Evolutionary conservation across 177 flowering plant genomes (phyloP).

Genomic region (Vitis hybrid): DNA sequence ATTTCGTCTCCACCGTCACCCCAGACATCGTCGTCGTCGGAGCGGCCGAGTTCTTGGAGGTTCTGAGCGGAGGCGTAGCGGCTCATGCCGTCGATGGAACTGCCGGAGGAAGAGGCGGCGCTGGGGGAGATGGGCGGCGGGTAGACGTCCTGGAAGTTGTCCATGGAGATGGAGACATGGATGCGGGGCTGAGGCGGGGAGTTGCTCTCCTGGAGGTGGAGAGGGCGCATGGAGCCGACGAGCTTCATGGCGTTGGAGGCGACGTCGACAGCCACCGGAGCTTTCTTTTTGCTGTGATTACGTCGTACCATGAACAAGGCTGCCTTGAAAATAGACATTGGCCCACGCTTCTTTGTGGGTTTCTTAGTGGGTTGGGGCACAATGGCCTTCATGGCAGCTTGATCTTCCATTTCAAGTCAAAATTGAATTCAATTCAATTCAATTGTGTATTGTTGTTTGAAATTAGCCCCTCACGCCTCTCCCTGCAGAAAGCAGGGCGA

Average conservation of each 20-base stretch:
- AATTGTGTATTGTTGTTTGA: too few species aligned
- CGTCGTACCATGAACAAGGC: constrained; percentile 42
- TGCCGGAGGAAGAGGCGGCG: constrained; percentile 2
- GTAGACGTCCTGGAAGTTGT: constrained; percentile 18
- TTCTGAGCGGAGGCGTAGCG: constrained; percentile 46
- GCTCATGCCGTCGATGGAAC: constrained; percentile 23
- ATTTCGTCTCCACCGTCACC: constrained; percentile 31
- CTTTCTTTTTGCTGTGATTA: constrained; percentile 16
- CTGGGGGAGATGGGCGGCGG: constrained; percentile 26
- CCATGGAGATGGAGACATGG: neutral
- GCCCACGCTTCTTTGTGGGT: constrained; percentile 20
- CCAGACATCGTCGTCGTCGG: constrained; percentile 20
- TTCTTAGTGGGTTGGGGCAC: neutral
- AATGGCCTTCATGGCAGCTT: neutral
- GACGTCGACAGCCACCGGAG: constrained; percentile 13
- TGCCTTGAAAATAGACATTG: constrained; percentile 29
- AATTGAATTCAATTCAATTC: too few species aligned
- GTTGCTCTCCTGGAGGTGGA: constrained; percentile 30
- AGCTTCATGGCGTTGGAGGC: constrained; percentile 25
- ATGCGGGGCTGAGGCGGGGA: constrained; percentile 9
- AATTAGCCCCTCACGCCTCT: neutral
- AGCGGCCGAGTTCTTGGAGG: constrained; percentile 37
- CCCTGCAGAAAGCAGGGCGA: constrained; percentile 22
- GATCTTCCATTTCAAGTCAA: too few species aligned
- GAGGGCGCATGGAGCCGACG: constrained; percentile 52